Evolutionary conservation across 768 basidiomycete genomes (phyloP).

Genomic region (Russula compacta): DNA sequence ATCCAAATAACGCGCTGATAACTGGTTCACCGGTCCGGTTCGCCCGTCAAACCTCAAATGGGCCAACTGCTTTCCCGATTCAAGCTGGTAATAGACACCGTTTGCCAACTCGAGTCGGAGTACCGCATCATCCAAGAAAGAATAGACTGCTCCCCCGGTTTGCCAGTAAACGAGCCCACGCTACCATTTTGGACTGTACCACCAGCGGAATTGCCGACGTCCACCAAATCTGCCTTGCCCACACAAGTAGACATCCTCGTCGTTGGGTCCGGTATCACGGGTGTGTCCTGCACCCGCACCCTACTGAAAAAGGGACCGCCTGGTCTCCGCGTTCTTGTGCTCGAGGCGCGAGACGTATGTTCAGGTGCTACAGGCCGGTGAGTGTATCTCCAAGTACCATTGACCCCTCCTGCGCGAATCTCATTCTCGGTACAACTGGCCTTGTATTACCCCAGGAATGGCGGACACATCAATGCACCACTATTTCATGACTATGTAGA

Average conservation of each 20-base stretch:
- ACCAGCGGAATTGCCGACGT: constrained; percentile 35
- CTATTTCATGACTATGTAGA: constrained; percentile 49
- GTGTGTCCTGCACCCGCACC: constrained; percentile 49
- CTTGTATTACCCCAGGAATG: constrained; percentile 39
- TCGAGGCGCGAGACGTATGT: constrained; percentile 74
- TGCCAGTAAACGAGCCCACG: constrained; percentile 48
- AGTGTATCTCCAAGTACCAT: constrained; percentile 10
- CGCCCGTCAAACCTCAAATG: neutral
- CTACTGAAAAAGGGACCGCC: constrained; percentile 33
- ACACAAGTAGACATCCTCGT: constrained; percentile 56
- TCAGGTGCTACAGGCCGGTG: constrained; percentile 68
- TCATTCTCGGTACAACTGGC: neutral
- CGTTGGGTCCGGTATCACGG: constrained; percentile 73
- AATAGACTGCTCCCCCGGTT: constrained; percentile 36
- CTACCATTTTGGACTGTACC: constrained; percentile 59
- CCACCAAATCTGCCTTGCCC: constrained; percentile 28
- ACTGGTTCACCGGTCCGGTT: neutral
- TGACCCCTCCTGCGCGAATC: no score
- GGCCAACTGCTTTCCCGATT: constrained; percentile 8
- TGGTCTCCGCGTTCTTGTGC: constrained; percentile 47
- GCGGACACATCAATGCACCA: constrained; percentile 56
- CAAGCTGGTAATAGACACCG: neutral
- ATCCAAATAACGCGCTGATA: neutral
- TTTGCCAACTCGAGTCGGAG: constrained; percentile 4
- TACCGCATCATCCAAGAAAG: constrained; percentile 21